These are phyloP conservation scores for Ceriops zippeliana DNA, from an alignment of 345 rosid species.

Conservation along the genomic window DNA sequence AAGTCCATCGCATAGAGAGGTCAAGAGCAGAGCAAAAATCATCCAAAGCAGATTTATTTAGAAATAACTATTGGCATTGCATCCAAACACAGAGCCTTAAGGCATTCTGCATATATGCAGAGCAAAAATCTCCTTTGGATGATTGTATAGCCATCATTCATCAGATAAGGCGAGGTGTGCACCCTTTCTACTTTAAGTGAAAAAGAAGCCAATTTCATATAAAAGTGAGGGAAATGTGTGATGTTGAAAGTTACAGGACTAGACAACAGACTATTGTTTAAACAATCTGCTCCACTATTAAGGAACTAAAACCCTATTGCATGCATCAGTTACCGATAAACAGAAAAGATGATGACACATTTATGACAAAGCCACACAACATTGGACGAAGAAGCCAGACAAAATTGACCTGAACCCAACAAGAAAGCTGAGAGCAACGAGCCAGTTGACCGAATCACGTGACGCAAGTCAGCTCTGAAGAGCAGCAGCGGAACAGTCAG, in stretches of 20 bases:
- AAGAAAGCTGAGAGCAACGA: constrained; percentile 68
- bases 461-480: constrained; percentile 79
- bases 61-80: too few species aligned
- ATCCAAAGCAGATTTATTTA: too few species aligned
- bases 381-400: background rate
- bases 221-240: background rate
- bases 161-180: background rate
- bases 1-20: background rate
- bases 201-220: background rate
- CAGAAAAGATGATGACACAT: background rate
- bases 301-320: constrained; percentile 10
- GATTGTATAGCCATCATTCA: too few species aligned
- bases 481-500: constrained; percentile 62
- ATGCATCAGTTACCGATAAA: constrained; percentile 14
- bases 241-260: background rate
- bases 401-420: constrained; percentile 56
- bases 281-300: constrained; percentile 2
- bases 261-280: background rate
- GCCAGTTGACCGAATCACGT: constrained; percentile 59
- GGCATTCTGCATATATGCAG: too few species aligned
- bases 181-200: background rate
- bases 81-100: too few species aligned
- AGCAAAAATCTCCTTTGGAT: too few species aligned
- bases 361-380: too few species aligned
- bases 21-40: background rate